Percentiles rank a stretch among this genome's conserved stretches.
Evolutionary conservation across 2,329 filamentous ascomycete species (phyloP).

Genomic region (Sclerotinia minor): DNA sequence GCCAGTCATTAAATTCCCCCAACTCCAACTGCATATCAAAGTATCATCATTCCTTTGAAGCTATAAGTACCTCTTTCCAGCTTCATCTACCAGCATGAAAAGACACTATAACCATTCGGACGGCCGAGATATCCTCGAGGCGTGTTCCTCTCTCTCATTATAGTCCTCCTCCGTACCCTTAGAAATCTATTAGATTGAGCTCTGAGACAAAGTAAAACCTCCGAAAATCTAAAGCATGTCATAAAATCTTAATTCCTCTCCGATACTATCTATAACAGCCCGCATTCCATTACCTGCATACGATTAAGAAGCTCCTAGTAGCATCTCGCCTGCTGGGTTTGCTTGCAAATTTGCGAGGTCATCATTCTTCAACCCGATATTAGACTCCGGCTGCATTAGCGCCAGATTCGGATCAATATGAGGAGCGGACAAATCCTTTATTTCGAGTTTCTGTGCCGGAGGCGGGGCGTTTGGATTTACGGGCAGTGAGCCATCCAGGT

Average conservation of each 20-base stretch:
- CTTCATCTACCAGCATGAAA: not conserved
- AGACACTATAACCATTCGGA: not conserved
- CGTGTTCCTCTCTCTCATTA: not conserved
- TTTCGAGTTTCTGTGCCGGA: constrained; percentile 3
- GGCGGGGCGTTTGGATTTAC: constrained; percentile 5
- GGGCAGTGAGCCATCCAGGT: constrained; percentile 12
- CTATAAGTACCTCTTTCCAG: not conserved
- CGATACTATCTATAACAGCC: not conserved
- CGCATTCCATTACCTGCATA: not conserved
- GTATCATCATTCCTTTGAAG: not conserved
- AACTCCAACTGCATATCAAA: not conserved
- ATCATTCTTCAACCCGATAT: not conserved
- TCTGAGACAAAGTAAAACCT: not conserved
- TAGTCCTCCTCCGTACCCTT: not conserved
- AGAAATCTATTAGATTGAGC: constrained; percentile 1
- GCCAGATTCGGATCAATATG: not conserved
- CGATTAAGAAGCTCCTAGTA: not conserved
- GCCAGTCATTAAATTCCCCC: not conserved
- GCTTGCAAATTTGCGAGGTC: not conserved
- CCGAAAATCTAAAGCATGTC: not conserved
- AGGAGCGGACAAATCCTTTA: not conserved
- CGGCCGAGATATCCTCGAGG: no score
- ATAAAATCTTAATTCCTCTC: not conserved
- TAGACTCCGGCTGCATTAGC: not conserved
- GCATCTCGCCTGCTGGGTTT: not conserved